Base-by-base conservation (phyloP, 2,329 filamentous ascomycete genomes). In the Fusarium sp. region DNA sequence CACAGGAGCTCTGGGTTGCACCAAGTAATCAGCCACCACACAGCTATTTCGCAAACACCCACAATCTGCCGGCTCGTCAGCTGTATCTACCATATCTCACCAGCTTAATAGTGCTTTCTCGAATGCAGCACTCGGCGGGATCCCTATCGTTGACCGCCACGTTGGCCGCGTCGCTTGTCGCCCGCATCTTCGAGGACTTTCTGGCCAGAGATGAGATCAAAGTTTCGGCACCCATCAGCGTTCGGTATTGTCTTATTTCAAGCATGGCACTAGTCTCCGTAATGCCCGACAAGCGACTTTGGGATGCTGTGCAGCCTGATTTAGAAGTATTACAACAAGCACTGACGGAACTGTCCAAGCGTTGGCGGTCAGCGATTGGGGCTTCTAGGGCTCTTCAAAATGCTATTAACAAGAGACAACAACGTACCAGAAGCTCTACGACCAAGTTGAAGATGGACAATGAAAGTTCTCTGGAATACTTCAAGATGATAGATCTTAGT, bases 241-340 rank as follows among this genome's bases (percentile, higher is more conserved):
- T n/a, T 28, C 50, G 50, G 6, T 53, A 53, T 42, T 53, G 50
- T 18, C 50, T 53, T 7, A 53, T 42, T 21, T 53, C 50, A 30
- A 53, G 50, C 2, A 53, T 53, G 50, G 50, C 50, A 1, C n/a
- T 53, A 3, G 50, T 53, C 13, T 53, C 50, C 0, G 50, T 53
- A 3, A 53, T 53, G 50, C 37, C 50, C 4, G 23, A 53, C 10
- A 42, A 53, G 4, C 37, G n/a, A 23, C 18, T 53, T 7, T 42
- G 50, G 50, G 50, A 41, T 53, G 50, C 50, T 21, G 50, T 53
- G 2, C 50, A 53, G 14, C 34, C 50, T 3, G 50, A 53, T 13
- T 7, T 53, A 4, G 50, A 53, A 0, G 16, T 53, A 30, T 20
- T 53, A 2, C 50, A 53, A 9, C 50, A 16, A 3, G 50, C 50